A percentile compares a stretch with the other conserved stretches of the same genome.
Conservation (phyloP, 306 rosid species). For the Potentilla sterilis region DNA sequence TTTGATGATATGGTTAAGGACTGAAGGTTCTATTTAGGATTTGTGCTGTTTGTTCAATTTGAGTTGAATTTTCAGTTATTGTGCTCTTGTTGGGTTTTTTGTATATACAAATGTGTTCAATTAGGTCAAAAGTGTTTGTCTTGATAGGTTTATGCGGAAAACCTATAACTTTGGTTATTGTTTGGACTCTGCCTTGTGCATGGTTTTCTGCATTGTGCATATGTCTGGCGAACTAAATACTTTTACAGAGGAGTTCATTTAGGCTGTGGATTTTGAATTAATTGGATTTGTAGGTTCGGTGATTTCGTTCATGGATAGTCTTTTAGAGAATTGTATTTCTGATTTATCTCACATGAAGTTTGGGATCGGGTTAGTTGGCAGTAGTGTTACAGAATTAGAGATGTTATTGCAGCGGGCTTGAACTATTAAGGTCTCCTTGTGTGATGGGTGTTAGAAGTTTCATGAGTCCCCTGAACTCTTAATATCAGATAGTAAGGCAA, state of each 20-base stretch:
- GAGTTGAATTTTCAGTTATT: constrained; percentile 31
- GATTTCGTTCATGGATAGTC: not conserved
- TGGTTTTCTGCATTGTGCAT: not conserved
- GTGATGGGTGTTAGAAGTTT: not conserved
- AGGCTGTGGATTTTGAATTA: not conserved
- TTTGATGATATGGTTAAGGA: constrained; percentile 27
- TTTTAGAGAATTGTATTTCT: not conserved
- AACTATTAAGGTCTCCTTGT: not conserved
- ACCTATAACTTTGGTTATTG: not conserved
- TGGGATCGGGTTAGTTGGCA: not conserved
- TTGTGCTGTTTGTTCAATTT: constrained; percentile 14
- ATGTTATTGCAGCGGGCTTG: not conserved
- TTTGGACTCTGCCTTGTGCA: not conserved
- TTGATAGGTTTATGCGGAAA: constrained; percentile 12
- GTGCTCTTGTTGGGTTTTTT: constrained; percentile 22
- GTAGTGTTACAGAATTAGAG: not conserved
- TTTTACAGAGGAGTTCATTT: constrained; percentile 3
- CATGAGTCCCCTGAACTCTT: not conserved
- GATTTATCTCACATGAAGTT: not conserved
- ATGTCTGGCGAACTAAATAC: not conserved
- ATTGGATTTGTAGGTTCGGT: not conserved
- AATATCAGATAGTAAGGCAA: not conserved
- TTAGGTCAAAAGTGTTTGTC: not conserved
- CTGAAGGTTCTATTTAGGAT: constrained; percentile 38
- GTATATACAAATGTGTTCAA: not conserved